Evolutionary conservation across 352 stramenopile genomes (phyloP).

Genomic region (Globisporangium canariense): DNA sequence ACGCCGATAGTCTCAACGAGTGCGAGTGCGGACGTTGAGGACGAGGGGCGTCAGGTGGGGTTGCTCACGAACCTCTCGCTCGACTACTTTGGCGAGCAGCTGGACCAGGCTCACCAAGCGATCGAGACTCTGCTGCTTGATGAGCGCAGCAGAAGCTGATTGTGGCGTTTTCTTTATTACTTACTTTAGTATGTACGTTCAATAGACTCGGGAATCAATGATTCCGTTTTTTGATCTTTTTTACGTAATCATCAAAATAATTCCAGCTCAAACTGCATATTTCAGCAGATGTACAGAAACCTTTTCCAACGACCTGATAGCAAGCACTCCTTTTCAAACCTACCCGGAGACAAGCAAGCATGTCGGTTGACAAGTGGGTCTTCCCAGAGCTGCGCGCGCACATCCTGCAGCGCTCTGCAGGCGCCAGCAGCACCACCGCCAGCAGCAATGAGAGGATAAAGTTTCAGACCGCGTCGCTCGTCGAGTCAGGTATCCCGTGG

Average conservation of each 20-base stretch:
- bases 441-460: constrained; percentile 23
- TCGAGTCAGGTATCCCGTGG: constrained; percentile 46
- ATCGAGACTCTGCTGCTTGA: constrained; percentile 32
- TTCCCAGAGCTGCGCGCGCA: constrained; percentile 40
- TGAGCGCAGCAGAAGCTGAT: constrained; percentile 2
- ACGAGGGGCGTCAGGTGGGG: constrained; percentile 22
- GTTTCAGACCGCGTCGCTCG: constrained; percentile 51
- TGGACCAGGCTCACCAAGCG: constrained; percentile 26
- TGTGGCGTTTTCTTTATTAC: neutral
- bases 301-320: neutral
- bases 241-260: too few species aligned
- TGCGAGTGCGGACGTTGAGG: neutral
- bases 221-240: neutral
- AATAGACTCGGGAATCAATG: neutral
- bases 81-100: constrained; percentile 30
- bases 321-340: neutral
- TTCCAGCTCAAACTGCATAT: neutral
- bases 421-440: neutral
- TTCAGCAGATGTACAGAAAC: neutral
- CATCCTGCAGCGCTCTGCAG: neutral
- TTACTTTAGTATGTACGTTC: neutral
- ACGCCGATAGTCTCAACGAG: constrained; percentile 18
- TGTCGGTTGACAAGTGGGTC: constrained; percentile 30
- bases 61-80: constrained; percentile 29
- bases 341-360: neutral